Evolutionary conservation across 78 protist genomes (phyloP).

Genomic region (Reticulomyxa filosa): DNA sequence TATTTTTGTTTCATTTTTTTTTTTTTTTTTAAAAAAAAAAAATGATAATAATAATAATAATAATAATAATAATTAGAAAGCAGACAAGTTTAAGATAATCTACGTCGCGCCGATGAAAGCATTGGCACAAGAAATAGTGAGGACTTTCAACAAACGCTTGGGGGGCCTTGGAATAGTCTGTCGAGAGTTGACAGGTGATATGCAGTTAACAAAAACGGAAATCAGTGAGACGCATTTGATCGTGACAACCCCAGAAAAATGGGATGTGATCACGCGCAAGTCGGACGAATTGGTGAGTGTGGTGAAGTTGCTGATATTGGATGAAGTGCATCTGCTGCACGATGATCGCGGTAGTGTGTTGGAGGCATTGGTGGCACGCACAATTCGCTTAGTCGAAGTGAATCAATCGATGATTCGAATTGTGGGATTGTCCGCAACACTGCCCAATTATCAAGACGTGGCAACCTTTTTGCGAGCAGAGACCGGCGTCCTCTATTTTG

Average conservation of each 20-base stretch:
- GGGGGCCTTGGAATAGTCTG: slow-evolving; percentile 18
- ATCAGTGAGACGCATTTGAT: slow-evolving; percentile 26
- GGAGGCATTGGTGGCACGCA: slow-evolving; percentile 81
- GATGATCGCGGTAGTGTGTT: slow-evolving; percentile 18
- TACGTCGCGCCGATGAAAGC: slow-evolving; percentile 99
- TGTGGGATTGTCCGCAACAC: slow-evolving; percentile 96
- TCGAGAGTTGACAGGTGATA: slow-evolving; percentile 94
- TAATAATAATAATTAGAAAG: no score
- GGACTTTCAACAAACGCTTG: slow-evolving; percentile 34
- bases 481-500: background rate
- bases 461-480: slow-evolving; percentile 67
- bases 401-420: slow-evolving; percentile 82
- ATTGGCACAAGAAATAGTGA: slow-evolving; percentile 49
- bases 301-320: slow-evolving; percentile 27
- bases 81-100: slow-evolving; percentile 80
- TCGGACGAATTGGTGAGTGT: slow-evolving; percentile 43
- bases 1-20: background rate
- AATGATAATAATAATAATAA: no score
- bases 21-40: background rate
- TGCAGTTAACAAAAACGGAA: slow-evolving; percentile 80
- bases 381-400: slow-evolving; percentile 69
- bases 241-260: slow-evolving; percentile 97
- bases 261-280: slow-evolving; percentile 97
- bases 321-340: slow-evolving; percentile 88
- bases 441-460: slow-evolving; percentile 83